phyloP scores from a whole-genome alignment of 2,329 filamentous ascomycete genomes.

The Fusarium sp. region DNA sequence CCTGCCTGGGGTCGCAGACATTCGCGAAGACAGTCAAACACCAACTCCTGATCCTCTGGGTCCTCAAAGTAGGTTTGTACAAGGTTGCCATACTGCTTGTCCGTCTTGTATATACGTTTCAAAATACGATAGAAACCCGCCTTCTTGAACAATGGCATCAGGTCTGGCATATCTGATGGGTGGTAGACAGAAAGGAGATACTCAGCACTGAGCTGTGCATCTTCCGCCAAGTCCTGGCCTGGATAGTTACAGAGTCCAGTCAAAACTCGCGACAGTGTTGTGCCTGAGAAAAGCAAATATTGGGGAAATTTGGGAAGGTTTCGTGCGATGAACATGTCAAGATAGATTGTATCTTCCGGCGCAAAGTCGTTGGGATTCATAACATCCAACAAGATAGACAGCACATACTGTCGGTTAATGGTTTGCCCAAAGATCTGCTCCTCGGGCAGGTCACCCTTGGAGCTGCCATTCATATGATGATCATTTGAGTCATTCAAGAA shows the following conservation, averaged over 20 bases:
- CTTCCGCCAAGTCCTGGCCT: conserved; percentile 81
- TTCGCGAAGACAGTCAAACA: conserved; percentile 84
- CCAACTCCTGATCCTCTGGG: conserved; percentile 74
- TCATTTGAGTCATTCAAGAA: conserved; percentile 87
- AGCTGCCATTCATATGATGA: conserved; percentile 62
- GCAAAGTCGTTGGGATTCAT: conserved; percentile 84
- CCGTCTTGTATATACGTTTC: conserved; percentile 85
- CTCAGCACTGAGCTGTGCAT: conserved; percentile 96
- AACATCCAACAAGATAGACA: conserved; percentile 89
- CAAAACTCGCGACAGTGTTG: conserved; percentile 83
- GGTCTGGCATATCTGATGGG: conserved; percentile 79
- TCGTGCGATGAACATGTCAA: conserved; percentile 98
- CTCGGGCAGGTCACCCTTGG: conserved; percentile 65
- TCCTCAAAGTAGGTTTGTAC: conserved; percentile 89
- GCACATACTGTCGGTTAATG: conserved; percentile 90
- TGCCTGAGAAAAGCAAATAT: conserved; percentile 90
- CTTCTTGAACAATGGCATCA: conserved; percentile 81
- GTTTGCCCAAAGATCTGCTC: conserved; percentile 75
- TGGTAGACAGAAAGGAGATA: conserved; percentile 95
- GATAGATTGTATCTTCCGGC: conserved; percentile 85
- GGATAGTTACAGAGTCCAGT: conserved; percentile 87
- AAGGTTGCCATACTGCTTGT: conserved; percentile 82
- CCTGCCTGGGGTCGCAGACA: conserved; percentile 74
- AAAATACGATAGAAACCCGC: conserved; percentile 91
- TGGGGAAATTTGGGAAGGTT: conserved; percentile 97